Evolutionary conservation across 2,329 filamentous ascomycete genomes (phyloP).

Genomic region (Aspergillus sp.): DNA sequence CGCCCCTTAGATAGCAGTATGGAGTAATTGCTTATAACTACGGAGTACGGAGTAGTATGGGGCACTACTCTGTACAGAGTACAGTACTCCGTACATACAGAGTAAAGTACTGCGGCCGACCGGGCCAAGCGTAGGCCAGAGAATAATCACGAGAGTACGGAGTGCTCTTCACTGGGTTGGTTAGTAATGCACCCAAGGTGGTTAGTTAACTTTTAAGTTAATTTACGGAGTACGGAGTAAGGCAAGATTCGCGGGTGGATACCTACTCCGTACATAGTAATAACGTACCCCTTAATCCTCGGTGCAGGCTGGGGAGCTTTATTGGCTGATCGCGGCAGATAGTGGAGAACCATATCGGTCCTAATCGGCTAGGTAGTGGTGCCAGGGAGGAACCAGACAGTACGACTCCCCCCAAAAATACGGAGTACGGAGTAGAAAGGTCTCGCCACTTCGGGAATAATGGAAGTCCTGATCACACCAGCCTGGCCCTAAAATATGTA

Average conservation of each 20-base stretch:
- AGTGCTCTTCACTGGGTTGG: not conserved
- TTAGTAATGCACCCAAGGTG: not conserved
- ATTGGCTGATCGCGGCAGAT: not conserved
- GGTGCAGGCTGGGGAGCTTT: not conserved
- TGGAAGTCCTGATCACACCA: conserved; percentile 10
- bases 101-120: no score
- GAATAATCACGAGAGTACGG: not conserved
- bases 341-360: conserved; percentile 10
- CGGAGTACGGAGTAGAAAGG: conserved; percentile 4
- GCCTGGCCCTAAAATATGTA: conserved; percentile 14
- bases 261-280: not conserved
- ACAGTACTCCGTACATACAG: not conserved
- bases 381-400: conserved; percentile 18
- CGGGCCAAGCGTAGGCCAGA: no score
- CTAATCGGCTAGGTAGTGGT: conserved; percentile 27
- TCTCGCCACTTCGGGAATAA: conserved; percentile 30
- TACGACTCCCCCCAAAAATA: conserved; percentile 1
- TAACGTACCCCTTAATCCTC: not conserved
- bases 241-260: not conserved
- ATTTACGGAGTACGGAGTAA: no score
- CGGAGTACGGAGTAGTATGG: not conserved
- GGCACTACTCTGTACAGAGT: not conserved
- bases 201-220: not conserved
- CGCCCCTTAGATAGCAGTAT: no score
- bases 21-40: no score